phyloP scores from a whole-genome alignment of 2,329 filamentous ascomycete genomes.

The Ceratocystis lukuohia region DNA sequence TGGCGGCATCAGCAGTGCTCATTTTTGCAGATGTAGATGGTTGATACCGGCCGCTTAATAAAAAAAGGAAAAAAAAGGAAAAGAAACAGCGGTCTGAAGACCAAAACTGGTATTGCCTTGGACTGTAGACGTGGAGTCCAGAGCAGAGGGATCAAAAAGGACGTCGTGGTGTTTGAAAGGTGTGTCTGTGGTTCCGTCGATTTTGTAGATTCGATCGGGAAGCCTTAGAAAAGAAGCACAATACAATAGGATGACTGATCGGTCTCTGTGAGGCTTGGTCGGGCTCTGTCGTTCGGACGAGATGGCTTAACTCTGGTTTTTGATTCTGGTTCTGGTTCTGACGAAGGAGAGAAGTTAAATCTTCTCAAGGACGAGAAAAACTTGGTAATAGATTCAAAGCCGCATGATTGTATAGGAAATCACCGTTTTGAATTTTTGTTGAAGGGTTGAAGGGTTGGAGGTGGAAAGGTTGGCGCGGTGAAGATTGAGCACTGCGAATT shows the following conservation, averaged over 20 bases:
- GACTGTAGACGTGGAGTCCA: slow-evolving; percentile 14
- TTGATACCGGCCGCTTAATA: neutral
- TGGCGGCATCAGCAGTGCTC: slow-evolving; percentile 15
- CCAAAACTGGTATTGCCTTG: neutral
- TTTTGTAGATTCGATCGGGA: neutral
- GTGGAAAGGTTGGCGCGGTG: neutral
- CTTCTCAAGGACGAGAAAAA: slow-evolving; percentile 16
- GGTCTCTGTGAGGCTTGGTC: neutral
- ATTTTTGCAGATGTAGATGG: slow-evolving; percentile 1
- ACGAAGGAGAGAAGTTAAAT: slow-evolving; percentile 11
- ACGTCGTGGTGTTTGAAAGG: slow-evolving; percentile 13
- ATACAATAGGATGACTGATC: neutral
- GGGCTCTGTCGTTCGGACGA: neutral
- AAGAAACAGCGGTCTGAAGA: slow-evolving; percentile 12
- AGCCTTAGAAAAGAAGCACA: neutral
- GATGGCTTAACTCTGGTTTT: neutral
- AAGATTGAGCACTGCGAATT: neutral
- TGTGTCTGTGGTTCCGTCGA: neutral
- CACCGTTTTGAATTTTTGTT: neutral
- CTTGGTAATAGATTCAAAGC: slow-evolving; percentile 13
- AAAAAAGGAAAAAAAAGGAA: neutral
- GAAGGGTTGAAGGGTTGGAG: neutral
- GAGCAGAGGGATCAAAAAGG: slow-evolving; percentile 15
- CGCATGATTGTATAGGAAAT: slow-evolving; percentile 12
- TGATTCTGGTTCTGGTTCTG: neutral